Evolutionary conservation across 192 early-diverging fungal genomes (phyloP), one percentile per base, ranked within the genome.

Genomic region (Lunasporangiospora selenospora): DNA sequence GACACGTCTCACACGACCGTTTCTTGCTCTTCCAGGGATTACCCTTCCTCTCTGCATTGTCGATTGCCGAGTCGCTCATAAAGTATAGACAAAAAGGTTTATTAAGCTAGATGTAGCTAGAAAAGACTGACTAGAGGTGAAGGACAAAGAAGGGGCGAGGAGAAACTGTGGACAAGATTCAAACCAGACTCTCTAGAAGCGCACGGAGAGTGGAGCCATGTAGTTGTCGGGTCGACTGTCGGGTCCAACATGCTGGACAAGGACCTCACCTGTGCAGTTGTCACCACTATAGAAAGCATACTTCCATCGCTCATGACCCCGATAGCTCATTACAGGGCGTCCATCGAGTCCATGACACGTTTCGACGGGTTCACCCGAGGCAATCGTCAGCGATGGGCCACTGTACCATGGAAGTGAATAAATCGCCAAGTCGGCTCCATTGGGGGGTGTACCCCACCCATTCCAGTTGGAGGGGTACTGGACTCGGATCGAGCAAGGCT

Each of bases 401-500:
- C 48, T 59, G 34, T 59, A 59, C 12, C 45, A 24, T 3, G 57
- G 45, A 32, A 48, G 57, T 3, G 44, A 26, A n/a, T 26, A 59
- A 15, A 59, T 18, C 0, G 31, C 45, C 34, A 59, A 24, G 39
- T 59, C 45, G 3, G 44, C 27, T n/a, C 57, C 57, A 2, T 18
- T 11, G 36, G 57, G 36, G 9, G 57, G 45, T 7, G 26, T 48
- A 16, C 57, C 57, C 23, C 2, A 19, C 3, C 45, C 57, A 2
- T 48, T 24, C 24, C 30, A 39, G 26, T 49, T 40, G 2, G 57
- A 49, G 23, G 45, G 57, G 3, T 48, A 27, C 34, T 59, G 57
- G 6, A 48, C 57, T 26, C 45, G 57, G 26, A 64, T 47, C 13
- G 62, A 54, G 27, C 62, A 47, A 4, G 52, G 44, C 18, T 42